Percentiles rank a stretch among this genome's conserved stretches.
Evolutionary conservation across 2,329 filamentous ascomycete genomes (phyloP).

Genomic region (Dactylellina haptotyla): DNA sequence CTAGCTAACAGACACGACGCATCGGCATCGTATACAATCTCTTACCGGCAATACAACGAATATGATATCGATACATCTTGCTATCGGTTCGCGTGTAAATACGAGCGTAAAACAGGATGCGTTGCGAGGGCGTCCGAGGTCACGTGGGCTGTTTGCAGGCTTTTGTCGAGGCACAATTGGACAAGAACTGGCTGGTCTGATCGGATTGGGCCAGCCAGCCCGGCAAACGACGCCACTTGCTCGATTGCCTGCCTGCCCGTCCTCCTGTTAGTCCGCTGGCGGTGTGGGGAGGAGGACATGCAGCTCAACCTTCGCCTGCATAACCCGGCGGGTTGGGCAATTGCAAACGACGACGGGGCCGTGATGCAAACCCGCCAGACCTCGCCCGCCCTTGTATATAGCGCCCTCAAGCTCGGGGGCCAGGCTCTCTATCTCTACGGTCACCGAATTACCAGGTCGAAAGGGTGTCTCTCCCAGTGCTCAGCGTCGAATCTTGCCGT

Average conservation of each 20-base stretch:
- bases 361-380: background rate
- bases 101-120: background rate
- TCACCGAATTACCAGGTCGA: background rate
- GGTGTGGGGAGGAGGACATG: too few relatives aligned
- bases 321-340: background rate
- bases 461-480: background rate
- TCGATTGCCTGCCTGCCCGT: background rate
- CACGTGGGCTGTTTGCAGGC: conserved; percentile 2
- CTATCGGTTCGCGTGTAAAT: background rate
- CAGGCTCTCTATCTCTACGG: background rate
- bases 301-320: background rate
- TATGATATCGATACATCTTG: too few relatives aligned
- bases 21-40: too few relatives aligned
- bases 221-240: conserved; percentile 18
- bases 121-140: conserved; percentile 18
- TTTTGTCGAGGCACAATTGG: too few relatives aligned
- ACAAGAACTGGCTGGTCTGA: too few relatives aligned
- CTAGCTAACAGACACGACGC: too few relatives aligned
- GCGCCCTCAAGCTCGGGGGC: too few relatives aligned
- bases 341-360: background rate
- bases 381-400: background rate
- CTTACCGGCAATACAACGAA: background rate
- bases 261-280: too few relatives aligned
- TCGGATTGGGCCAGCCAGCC: conserved; percentile 5
- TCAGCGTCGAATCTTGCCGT: conserved; percentile 3